phyloP scores from a whole-genome alignment of 306 rosid genomes.

The Lathyrus oleraceus region DNA sequence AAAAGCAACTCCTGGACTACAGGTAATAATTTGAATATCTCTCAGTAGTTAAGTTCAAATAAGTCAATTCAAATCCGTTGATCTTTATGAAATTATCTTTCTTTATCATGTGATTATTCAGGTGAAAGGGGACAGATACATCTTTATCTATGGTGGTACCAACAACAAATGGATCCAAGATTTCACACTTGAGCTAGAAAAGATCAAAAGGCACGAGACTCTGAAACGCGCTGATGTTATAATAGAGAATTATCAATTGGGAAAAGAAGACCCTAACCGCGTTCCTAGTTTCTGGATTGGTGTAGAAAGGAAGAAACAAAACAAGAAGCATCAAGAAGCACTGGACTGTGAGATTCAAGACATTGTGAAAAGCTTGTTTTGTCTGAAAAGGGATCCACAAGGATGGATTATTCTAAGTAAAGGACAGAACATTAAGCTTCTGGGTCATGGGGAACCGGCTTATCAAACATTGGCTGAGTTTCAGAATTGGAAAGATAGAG shows the following conservation, averaged over 20 bases:
- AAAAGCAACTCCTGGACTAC: constrained; percentile 30
- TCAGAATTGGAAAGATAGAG: constrained; percentile 33
- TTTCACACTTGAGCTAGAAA: constrained; percentile 26
- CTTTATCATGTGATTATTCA: neutral
- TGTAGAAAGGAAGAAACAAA: constrained; percentile 42
- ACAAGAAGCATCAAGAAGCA: constrained; percentile 27
- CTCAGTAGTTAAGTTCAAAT: too few species aligned
- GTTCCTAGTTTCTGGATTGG: constrained; percentile 40
- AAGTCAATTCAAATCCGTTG: too few species aligned
- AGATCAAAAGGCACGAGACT: constrained; percentile 15
- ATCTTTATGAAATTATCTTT: neutral
- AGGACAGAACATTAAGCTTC: constrained; percentile 26
- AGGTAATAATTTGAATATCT: constrained; percentile 6
- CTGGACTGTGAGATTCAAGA: constrained; percentile 37
- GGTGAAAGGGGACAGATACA: constrained; percentile 36
- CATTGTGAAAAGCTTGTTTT: constrained; percentile 21
- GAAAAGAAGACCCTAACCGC: constrained; percentile 21
- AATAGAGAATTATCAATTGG: constrained; percentile 29
- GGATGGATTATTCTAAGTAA: constrained; percentile 47
- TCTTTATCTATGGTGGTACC: constrained; percentile 36
- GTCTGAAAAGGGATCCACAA: constrained; percentile 34
- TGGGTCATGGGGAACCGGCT: constrained; percentile 36
- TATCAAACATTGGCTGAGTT: constrained; percentile 36
- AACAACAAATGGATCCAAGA: constrained; percentile 36
- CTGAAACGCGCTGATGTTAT: constrained; percentile 33